Percentiles rank a stretch among this genome's conserved stretches.
Evolutionary conservation across 345 rosid genomes (phyloP).

Genomic region (Angophora floribunda): DNA sequence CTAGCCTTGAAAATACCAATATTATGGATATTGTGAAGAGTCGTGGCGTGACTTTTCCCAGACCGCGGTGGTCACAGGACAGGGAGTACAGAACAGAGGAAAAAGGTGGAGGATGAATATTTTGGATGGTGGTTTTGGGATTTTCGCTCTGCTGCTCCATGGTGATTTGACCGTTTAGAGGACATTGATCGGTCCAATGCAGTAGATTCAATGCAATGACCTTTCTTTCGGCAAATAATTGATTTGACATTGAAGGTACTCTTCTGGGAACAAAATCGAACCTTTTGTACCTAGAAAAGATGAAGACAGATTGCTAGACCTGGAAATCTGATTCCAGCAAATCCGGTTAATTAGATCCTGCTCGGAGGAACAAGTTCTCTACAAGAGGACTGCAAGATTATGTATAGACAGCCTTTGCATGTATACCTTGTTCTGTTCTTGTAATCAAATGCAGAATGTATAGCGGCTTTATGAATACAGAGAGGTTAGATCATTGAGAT

Average conservation of each 20-base stretch:
- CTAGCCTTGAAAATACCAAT: background rate
- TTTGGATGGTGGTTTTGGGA: background rate
- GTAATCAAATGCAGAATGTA: background rate
- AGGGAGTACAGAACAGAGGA: background rate
- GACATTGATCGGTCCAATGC: background rate
- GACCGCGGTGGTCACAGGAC: background rate
- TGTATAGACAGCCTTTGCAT: background rate
- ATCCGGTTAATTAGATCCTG: background rate
- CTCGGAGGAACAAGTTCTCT: background rate
- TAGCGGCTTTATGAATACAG: background rate
- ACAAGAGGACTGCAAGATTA: background rate
- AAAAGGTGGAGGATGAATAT: too few species aligned
- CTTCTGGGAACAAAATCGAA: background rate
- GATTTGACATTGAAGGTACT: background rate
- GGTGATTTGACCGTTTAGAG: background rate
- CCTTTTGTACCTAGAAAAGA: background rate
- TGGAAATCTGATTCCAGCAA: background rate
- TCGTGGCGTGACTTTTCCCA: conserved; percentile 6
- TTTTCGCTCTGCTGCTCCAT: background rate
- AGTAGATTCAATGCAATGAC: background rate
- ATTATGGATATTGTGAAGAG: conserved; percentile 13
- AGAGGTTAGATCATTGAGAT: background rate
- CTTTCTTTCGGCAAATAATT: background rate
- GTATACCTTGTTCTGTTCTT: background rate
- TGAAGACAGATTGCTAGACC: background rate